A percentile compares a stretch with the other conserved stretches of the same genome.
Conservation (phyloP, 2,329 filamentous ascomycete genomes). For the Pseudogymnoascus sp. region DNA sequence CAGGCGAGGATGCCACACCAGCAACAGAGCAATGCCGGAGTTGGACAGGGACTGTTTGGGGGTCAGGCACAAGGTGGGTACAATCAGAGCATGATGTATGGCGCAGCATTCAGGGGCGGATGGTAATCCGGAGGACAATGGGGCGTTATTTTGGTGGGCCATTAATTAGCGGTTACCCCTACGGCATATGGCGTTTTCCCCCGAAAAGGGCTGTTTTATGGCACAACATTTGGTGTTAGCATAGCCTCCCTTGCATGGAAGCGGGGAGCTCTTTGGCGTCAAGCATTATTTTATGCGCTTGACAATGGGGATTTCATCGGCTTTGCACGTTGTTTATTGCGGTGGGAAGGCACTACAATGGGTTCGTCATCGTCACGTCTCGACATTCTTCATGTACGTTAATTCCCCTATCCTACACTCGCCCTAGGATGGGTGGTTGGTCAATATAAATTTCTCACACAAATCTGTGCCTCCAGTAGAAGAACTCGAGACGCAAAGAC, state of each 20-base stretch:
- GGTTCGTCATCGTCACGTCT: conserved; percentile 63
- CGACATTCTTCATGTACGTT: conserved; percentile 55
- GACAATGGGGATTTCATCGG: conserved; percentile 16
- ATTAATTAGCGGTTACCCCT: conserved; percentile 8
- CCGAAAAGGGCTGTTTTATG: conserved; percentile 24
- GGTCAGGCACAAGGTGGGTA: conserved; percentile 93
- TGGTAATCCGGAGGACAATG: conserved; percentile 42
- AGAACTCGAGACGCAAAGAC: conserved; percentile 39
- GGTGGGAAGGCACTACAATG: conserved; percentile 30
- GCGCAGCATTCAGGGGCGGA: conserved; percentile 53
- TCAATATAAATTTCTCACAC: conserved; percentile 42
- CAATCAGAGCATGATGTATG: conserved; percentile 79
- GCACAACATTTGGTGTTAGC: conserved; percentile 34
- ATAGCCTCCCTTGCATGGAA: conserved; percentile 32
- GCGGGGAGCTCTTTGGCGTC: conserved; percentile 29
- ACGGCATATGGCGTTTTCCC: conserved; percentile 11
- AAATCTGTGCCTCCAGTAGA: conserved; percentile 32
- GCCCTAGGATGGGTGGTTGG: conserved; percentile 29
- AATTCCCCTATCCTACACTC: conserved; percentile 36
- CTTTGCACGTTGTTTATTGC: conserved; percentile 17
- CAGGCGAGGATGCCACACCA: conserved; percentile 93
- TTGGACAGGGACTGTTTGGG: conserved; percentile 83
- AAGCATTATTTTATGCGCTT: conserved; percentile 19
- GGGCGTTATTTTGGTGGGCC: conserved; percentile 20
- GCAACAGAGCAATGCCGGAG: conserved; percentile 71